A percentile compares a stretch with the other conserved stretches of the same genome.
Evolutionary conservation across 2,329 filamentous ascomycete genomes (phyloP).

Genomic region (Penicillium sp.): DNA sequence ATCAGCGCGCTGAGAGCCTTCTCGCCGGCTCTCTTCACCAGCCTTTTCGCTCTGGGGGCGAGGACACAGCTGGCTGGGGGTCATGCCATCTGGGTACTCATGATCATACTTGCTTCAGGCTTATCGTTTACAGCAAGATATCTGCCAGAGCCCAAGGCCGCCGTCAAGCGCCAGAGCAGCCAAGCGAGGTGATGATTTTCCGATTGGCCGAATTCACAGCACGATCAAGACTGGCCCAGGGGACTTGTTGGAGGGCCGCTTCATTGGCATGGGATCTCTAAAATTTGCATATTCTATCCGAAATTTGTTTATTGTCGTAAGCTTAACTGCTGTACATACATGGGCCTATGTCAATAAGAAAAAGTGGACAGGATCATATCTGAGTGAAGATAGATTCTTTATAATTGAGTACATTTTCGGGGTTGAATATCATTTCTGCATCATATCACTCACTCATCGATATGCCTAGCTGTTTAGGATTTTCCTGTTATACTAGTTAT

Average conservation of each 20-base stretch:
- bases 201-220: neutral
- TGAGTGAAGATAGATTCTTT: neutral
- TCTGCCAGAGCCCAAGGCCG: conserved; percentile 15
- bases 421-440: neutral
- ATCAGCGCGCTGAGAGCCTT: conserved; percentile 63
- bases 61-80: conserved; percentile 61
- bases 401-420: neutral
- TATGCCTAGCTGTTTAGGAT: neutral
- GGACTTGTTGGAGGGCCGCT: neutral
- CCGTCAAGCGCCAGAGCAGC: neutral
- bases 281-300: neutral
- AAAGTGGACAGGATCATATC: no score
- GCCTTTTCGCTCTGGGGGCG: conserved; percentile 66
- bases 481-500: neutral
- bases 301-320: neutral
- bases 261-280: neutral
- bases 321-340: neutral
- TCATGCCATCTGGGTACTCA: conserved; percentile 59
- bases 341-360: neutral
- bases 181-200: neutral
- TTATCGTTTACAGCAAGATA: conserved; percentile 30
- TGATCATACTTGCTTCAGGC: conserved; percentile 33
- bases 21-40: conserved; percentile 64
- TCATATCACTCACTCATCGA: neutral
- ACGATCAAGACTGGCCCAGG: neutral